These are phyloP conservation scores for Aristolochia contorta DNA, from an alignment of 164 flowering plant genomes.

Conservation along the genomic window DNA sequence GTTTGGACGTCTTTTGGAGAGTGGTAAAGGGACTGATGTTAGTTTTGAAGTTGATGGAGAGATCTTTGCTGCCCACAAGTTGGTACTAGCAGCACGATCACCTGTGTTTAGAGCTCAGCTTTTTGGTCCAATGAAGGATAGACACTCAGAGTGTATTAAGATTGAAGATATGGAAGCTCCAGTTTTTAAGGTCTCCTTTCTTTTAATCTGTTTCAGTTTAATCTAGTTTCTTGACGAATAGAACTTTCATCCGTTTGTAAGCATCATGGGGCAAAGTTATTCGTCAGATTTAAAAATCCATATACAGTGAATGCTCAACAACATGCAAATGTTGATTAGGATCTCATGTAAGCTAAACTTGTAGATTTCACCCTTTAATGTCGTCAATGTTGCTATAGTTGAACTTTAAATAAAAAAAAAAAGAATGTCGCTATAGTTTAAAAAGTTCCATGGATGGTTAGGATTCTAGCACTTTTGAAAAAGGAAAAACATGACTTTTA, in stretches of 20 bases:
- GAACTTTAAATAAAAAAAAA: too few relatives aligned
- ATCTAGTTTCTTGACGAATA: not conserved
- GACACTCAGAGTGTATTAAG: conserved; percentile 28
- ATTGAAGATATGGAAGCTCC: conserved; percentile 83
- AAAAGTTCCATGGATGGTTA: too few relatives aligned
- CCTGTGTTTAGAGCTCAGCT: conserved; percentile 91
- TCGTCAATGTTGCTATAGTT: too few relatives aligned
- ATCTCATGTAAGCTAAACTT: not conserved
- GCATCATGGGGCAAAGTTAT: not conserved
- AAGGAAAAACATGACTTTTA: too few relatives aligned
- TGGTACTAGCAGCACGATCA: conserved; percentile 86
- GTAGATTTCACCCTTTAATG: too few relatives aligned
- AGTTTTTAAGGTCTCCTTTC: conserved; percentile 57
- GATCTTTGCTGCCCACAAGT: conserved; percentile 60
- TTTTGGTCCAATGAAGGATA: conserved; percentile 55
- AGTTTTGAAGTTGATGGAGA: conserved; percentile 76
- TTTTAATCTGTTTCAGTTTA: not conserved
- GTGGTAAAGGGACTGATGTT: conserved; percentile 67
- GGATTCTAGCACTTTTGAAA: too few relatives aligned
- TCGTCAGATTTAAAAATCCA: not conserved
- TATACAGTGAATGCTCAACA: not conserved
- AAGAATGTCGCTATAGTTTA: too few relatives aligned
- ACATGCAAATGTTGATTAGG: not conserved
- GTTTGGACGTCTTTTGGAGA: conserved; percentile 71
- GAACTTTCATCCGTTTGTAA: not conserved